Percentiles rank a stretch among this genome's conserved stretches.
Conservation (phyloP, 305 asterid genomes). For the Fraxinus albicans region DNA sequence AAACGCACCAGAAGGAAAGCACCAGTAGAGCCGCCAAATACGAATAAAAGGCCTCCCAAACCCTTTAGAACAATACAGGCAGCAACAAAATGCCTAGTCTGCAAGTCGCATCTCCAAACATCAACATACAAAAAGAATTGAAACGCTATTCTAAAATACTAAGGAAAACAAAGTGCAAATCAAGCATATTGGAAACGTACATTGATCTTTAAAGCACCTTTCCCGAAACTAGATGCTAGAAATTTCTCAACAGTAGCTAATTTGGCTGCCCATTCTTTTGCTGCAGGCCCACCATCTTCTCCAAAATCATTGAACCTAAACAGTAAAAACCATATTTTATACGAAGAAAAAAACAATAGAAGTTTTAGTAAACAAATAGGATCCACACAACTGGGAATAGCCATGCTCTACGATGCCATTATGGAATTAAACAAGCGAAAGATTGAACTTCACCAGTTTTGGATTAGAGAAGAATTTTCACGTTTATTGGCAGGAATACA, state of each 20-base stretch:
- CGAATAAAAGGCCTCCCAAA: constrained; percentile 80
- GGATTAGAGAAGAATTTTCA: not conserved
- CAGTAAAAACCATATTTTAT: constrained; percentile 1
- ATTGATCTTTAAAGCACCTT: constrained; percentile 46
- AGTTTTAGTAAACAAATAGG: not conserved
- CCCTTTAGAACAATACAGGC: constrained; percentile 67
- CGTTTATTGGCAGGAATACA: not conserved
- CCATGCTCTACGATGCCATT: not conserved
- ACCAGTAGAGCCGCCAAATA: constrained; percentile 73
- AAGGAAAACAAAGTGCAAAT: not conserved
- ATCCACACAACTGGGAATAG: not conserved
- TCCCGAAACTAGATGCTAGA: constrained; percentile 52
- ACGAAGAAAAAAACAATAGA: not conserved
- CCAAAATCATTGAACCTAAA: constrained; percentile 84
- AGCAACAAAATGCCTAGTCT: constrained; percentile 68
- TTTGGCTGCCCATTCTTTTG: constrained; percentile 76
- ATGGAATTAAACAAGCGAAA: not conserved
- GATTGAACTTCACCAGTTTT: not conserved
- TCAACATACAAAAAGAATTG: constrained; percentile 10
- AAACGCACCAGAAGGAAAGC: constrained; percentile 72
- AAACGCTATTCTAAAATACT: not conserved
- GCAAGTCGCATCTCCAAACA: constrained; percentile 28
- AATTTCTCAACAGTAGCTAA: constrained; percentile 48
- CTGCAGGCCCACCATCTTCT: constrained; percentile 86
- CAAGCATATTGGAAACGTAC: constrained; percentile 32